phyloP scores from a whole-genome alignment of 768 basidiomycete species.

The Ramaria rubella region DNA sequence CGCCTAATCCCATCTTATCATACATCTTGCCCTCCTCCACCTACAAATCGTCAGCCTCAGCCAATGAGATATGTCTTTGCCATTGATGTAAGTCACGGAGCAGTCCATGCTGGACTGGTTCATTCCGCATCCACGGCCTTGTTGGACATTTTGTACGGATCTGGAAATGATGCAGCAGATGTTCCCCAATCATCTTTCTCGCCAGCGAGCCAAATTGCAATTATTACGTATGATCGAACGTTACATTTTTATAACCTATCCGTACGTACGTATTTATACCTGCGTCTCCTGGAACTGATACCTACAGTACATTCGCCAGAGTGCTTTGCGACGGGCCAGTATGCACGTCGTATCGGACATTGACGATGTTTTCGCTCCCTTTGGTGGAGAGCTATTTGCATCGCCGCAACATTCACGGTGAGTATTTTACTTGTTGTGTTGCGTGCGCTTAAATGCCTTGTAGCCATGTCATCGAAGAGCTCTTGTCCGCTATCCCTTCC shows the following conservation, averaged over 20 bases:
- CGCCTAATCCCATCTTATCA: conserved; percentile 48
- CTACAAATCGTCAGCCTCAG: conserved; percentile 41
- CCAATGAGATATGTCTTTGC: conserved; percentile 80
- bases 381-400: conserved; percentile 67
- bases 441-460: neutral
- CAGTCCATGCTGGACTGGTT: conserved; percentile 65
- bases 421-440: conserved; percentile 17
- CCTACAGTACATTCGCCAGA: conserved; percentile 20
- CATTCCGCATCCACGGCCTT: conserved; percentile 58
- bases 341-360: conserved; percentile 85
- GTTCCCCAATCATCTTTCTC: conserved; percentile 43
- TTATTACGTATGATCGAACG: conserved; percentile 74
- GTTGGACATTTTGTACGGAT: conserved; percentile 58
- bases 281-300: conserved; percentile 8
- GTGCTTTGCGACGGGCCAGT: conserved; percentile 41
- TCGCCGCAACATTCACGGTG: conserved; percentile 67
- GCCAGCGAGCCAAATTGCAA: conserved; percentile 50
- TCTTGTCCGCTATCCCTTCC: conserved; percentile 59
- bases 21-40: conserved; percentile 40
- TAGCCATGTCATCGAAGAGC: conserved; percentile 56
- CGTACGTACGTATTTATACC: conserved; percentile 43
- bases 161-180: conserved; percentile 23
- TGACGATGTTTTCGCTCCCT: conserved; percentile 86
- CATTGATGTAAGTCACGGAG: conserved; percentile 72
- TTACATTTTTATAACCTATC: conserved; percentile 88